Conservation (phyloP, 192 early-diverging fungal genomes). For the Helicostylum pulchrum region DNA sequence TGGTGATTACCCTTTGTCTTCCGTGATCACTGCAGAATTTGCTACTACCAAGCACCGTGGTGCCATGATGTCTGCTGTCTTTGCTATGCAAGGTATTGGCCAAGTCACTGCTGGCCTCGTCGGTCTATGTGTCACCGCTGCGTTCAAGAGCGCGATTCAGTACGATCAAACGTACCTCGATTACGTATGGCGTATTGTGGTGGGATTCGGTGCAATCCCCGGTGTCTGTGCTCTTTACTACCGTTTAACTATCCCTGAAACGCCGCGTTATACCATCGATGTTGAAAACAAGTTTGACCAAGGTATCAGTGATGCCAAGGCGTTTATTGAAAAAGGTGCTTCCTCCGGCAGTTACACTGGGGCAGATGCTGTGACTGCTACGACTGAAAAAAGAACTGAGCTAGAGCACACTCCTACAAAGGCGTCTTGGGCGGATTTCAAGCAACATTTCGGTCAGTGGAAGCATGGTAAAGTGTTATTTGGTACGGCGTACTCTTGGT, state of each 20-base stretch:
- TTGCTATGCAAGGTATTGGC: slow-evolving; percentile 93
- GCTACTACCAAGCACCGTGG: slow-evolving; percentile 81
- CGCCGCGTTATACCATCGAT: slow-evolving; percentile 82
- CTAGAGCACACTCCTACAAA: slow-evolving; percentile 21
- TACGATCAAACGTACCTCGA: slow-evolving; percentile 63
- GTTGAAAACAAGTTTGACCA: slow-evolving; percentile 69
- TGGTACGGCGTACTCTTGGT: slow-evolving; percentile 75
- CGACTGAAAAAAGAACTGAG: not conserved
- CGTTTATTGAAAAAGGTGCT: slow-evolving; percentile 35
- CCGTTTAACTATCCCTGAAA: slow-evolving; percentile 90
- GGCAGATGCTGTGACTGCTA: not conserved
- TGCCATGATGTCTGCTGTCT: slow-evolving; percentile 86
- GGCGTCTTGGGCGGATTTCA: slow-evolving; percentile 54
- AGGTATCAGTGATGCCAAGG: slow-evolving; percentile 43
- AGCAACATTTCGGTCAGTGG: slow-evolving; percentile 73
- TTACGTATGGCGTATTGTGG: slow-evolving; percentile 90
- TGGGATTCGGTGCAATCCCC: slow-evolving; percentile 84
- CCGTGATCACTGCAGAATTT: slow-evolving; percentile 93
- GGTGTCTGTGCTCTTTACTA: slow-evolving; percentile 84
- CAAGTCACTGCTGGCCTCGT: slow-evolving; percentile 78
- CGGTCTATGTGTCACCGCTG: slow-evolving; percentile 64
- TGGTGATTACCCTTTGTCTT: slow-evolving; percentile 94
- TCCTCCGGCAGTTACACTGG: slow-evolving; percentile 43
- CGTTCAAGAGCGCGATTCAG: slow-evolving; percentile 66
- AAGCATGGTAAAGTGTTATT: slow-evolving; percentile 76